phyloP scores from a whole-genome alignment of 2,329 filamentous ascomycete genomes.

The Malbranchea cinnamomea region DNA sequence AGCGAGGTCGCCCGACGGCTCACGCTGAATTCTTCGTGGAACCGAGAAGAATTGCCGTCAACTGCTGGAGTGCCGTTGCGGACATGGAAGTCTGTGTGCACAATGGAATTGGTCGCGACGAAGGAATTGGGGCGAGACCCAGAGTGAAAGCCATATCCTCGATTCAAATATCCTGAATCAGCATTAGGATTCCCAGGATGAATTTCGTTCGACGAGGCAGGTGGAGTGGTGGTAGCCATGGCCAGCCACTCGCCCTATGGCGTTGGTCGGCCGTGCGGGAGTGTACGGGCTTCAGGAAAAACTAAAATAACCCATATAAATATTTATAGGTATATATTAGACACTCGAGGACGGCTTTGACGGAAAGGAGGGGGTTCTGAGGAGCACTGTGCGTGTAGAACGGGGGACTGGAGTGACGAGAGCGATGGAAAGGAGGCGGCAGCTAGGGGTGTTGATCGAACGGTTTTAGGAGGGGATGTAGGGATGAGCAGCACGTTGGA shows the following conservation, averaged over 20 bases:
- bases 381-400: too few relatives aligned
- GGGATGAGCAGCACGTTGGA: too few relatives aligned
- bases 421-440: too few relatives aligned
- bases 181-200: slow-evolving; percentile 19
- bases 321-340: too few relatives aligned
- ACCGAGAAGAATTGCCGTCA: slow-evolving; percentile 20
- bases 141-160: slow-evolving; percentile 19
- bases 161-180: slow-evolving; percentile 18
- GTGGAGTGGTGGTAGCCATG: slow-evolving; percentile 24
- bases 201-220: slow-evolving; percentile 25
- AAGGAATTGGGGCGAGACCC: slow-evolving; percentile 29
- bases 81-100: slow-evolving; percentile 22
- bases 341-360: too few relatives aligned
- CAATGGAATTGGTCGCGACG: slow-evolving; percentile 18
- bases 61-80: slow-evolving; percentile 20
- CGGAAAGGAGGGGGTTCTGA: too few relatives aligned
- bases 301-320: too few relatives aligned
- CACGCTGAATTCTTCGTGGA: slow-evolving; percentile 23
- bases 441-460: too few relatives aligned
- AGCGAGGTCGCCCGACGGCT: slow-evolving; percentile 22
- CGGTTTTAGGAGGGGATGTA: too few relatives aligned
- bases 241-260: slow-evolving; percentile 15
- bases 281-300: too few relatives aligned
- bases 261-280: slow-evolving; percentile 2
- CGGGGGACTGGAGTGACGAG: too few relatives aligned